Evolutionary conservation across 352 stramenopile genomes (phyloP).

Genomic region (Phytophthora capsici): DNA sequence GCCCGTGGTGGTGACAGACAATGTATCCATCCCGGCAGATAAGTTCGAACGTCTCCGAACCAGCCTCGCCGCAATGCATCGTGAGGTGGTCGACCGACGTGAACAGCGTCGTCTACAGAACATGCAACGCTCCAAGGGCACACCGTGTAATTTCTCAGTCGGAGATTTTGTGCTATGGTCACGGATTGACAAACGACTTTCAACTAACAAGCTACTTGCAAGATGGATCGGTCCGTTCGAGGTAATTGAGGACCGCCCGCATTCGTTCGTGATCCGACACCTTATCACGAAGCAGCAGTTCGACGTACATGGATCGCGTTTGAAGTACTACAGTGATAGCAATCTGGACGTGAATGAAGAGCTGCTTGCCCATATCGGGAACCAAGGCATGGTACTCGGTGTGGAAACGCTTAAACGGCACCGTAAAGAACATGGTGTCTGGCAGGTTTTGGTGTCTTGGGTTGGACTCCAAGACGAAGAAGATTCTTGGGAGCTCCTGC

Average conservation of each 20-base stretch:
- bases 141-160: too few relatives aligned
- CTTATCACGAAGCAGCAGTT: not conserved
- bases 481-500: not conserved
- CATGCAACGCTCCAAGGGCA: too few relatives aligned
- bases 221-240: slow-evolving; percentile 9
- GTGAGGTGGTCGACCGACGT: slow-evolving; percentile 1
- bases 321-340: not conserved
- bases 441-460: not conserved
- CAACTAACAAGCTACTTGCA: slow-evolving; percentile 4
- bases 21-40: too few relatives aligned
- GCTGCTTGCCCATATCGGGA: not conserved
- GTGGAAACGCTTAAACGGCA: not conserved
- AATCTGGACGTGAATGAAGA: not conserved
- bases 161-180: slow-evolving; percentile 20
- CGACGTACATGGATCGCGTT: not conserved
- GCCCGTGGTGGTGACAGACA: too few relatives aligned
- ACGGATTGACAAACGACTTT: not conserved
- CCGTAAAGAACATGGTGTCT: not conserved
- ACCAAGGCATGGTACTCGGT: slow-evolving; percentile 6
- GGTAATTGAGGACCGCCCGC: not conserved
- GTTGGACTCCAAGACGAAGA: not conserved
- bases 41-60: too few relatives aligned
- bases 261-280: slow-evolving; percentile 13
- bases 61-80: slow-evolving; percentile 2
- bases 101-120: not conserved